A percentile compares a stretch with the other conserved stretches of the same genome.
phyloP scores from a whole-genome alignment of 768 basidiomycete genomes.

The Mycena vitilis region DNA sequence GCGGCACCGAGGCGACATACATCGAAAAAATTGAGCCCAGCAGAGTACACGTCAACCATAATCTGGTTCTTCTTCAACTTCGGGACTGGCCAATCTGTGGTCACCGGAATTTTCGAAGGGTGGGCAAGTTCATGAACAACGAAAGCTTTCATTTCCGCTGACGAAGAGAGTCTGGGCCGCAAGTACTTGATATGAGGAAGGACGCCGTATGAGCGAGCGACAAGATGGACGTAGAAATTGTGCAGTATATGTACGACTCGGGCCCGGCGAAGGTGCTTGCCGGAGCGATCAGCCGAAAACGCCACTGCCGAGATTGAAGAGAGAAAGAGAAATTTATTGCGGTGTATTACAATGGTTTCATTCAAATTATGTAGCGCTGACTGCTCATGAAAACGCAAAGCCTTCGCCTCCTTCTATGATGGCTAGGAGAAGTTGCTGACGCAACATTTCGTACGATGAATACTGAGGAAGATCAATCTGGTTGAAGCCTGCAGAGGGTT shows the following conservation, averaged over 20 bases:
- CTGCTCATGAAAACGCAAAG: conserved; percentile 65
- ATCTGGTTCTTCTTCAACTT: conserved; percentile 63
- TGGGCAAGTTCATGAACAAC: conserved; percentile 77
- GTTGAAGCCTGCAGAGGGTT: conserved; percentile 78
- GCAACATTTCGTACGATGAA: conserved; percentile 95
- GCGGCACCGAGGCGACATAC: conserved; percentile 45
- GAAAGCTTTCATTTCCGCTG: conserved; percentile 77
- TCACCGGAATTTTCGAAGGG: conserved; percentile 70
- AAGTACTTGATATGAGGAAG: too few species aligned
- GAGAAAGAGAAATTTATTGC: conserved; percentile 19
- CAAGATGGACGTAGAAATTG: too few species aligned
- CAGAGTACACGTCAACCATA: conserved; percentile 80
- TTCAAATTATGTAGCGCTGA: conserved; percentile 27
- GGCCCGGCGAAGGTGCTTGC: neutral
- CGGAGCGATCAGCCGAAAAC: neutral
- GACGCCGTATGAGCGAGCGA: too few species aligned
- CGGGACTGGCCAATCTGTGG: conserved; percentile 70
- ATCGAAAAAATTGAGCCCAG: conserved; percentile 84
- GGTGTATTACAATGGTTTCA: conserved; percentile 34
- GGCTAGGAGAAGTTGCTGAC: conserved; percentile 88
- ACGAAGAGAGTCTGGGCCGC: too few species aligned
- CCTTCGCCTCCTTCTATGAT: conserved; percentile 97
- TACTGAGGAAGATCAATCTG: conserved; percentile 96
- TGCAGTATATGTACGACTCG: neutral
- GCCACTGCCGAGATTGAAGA: too few species aligned